Evolutionary conservation across 148 eudicot genomes (phyloP).

Genomic region (Tetragonia tetragonoides): DNA sequence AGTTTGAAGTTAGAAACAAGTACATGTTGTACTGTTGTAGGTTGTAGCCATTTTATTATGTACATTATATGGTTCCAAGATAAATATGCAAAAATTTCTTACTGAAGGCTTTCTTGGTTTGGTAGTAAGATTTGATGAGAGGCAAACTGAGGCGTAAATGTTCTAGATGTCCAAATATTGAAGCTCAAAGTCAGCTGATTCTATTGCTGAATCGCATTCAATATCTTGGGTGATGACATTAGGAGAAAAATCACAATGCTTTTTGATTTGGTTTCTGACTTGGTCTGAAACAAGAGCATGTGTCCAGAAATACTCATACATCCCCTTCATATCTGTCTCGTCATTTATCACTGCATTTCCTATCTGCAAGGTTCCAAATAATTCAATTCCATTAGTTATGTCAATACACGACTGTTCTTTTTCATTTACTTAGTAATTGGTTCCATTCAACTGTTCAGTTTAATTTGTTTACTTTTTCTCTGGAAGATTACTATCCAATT

Average conservation of each 20-base stretch:
- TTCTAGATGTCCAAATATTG: slow-evolving; percentile 48
- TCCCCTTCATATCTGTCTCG: slow-evolving; percentile 53
- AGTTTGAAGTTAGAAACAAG: not conserved
- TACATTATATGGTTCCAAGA: no score
- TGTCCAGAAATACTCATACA: slow-evolving; percentile 57
- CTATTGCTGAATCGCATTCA: slow-evolving; percentile 32
- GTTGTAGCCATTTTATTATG: no score
- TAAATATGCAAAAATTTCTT: no score
- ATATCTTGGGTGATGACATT: slow-evolving; percentile 5
- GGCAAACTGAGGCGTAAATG: slow-evolving; percentile 70
- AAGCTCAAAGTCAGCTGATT: slow-evolving; percentile 23
- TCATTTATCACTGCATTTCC: slow-evolving; percentile 79
- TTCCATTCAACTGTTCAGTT: no score
- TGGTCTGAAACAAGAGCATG: slow-evolving; percentile 67
- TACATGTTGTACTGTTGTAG: no score
- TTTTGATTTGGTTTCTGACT: slow-evolving; percentile 25
- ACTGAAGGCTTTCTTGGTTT: slow-evolving; percentile 47
- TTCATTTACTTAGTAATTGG: no score
- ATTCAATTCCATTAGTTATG: no score
- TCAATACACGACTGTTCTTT: no score
- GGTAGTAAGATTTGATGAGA: slow-evolving; percentile 39
- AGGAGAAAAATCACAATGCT: slow-evolving; percentile 48
- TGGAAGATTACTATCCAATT: no score
- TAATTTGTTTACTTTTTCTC: no score
- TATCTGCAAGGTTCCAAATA: slow-evolving; percentile 42